Percentiles rank a stretch among this genome's conserved stretches.
These are phyloP conservation scores for Pezicula carpinea DNA, from an alignment of 2,329 filamentous ascomycete genomes.

Conservation along the genomic window DNA sequence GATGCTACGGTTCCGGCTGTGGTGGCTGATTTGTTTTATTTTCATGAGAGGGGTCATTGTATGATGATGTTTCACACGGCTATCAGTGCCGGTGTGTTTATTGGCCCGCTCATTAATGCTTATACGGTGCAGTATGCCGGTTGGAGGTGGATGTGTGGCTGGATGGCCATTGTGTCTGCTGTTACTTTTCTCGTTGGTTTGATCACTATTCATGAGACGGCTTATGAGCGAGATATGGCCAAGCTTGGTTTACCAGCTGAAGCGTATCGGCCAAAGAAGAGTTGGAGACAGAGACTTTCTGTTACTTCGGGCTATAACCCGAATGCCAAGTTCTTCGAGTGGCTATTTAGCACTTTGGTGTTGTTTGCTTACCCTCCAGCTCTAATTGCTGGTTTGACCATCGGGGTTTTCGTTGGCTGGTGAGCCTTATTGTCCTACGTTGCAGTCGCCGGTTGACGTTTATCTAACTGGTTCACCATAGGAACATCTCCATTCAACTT, in stretches of 20 bases:
- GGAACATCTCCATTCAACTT: constrained; percentile 13
- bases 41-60: constrained; percentile 30
- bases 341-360: constrained; percentile 2
- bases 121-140: constrained; percentile 23
- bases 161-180: constrained; percentile 23
- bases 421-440: neutral
- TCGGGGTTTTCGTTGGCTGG: constrained; percentile 11
- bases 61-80: constrained; percentile 36
- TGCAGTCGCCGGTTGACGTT: too few species aligned
- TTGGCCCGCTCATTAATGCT: constrained; percentile 33
- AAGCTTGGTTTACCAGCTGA: neutral
- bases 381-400: constrained; percentile 4
- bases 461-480: neutral
- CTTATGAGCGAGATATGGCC: constrained; percentile 5
- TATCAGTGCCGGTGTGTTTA: constrained; percentile 31
- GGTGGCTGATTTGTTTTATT: constrained; percentile 32
- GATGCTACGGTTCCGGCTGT: constrained; percentile 34
- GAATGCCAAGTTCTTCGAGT: constrained; percentile 5
- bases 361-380: constrained; percentile 11
- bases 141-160: constrained; percentile 26
- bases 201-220: constrained; percentile 24
- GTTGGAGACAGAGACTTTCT: constrained; percentile 1
- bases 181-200: constrained; percentile 21
- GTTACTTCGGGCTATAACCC: constrained; percentile 7
- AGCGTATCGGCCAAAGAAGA: constrained; percentile 5